A percentile compares a stretch with the other conserved stretches of the same genome.
Evolutionary conservation across 441 rosid species (phyloP).

Genomic region (Rhodomyrtus psidioides): DNA sequence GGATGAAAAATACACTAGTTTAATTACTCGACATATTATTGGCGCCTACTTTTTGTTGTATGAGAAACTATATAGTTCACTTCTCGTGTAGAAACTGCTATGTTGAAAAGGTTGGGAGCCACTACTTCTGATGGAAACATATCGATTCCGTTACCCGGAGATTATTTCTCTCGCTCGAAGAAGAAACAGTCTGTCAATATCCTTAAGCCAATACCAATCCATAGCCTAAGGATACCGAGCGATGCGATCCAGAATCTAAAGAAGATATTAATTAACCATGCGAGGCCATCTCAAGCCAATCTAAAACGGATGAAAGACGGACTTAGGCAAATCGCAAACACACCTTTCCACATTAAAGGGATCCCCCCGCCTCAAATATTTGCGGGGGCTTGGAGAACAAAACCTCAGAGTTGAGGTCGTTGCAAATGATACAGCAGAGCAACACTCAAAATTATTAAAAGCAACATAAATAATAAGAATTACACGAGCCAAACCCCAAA

Average conservation of each 20-base stretch:
- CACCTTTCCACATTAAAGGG: not conserved
- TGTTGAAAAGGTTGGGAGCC: not conserved
- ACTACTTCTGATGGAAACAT: not conserved
- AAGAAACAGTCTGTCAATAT: not conserved
- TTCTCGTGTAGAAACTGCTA: not conserved
- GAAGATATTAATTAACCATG: not conserved
- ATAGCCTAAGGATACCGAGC: not conserved
- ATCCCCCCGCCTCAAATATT: not conserved
- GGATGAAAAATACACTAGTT: not conserved
- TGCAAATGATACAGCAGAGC: not conserved
- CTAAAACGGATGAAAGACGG: not conserved
- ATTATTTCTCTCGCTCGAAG: not conserved
- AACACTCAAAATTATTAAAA: not conserved
- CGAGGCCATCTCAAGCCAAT: not conserved
- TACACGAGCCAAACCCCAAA: not conserved
- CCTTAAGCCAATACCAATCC: not conserved
- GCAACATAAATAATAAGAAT: not conserved
- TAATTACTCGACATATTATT: not conserved
- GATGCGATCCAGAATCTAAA: not conserved
- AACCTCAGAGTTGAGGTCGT: not conserved
- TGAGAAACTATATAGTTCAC: not conserved
- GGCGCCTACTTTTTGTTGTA: not conserved
- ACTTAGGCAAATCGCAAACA: not conserved
- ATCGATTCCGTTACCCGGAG: not conserved
- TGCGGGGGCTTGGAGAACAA: not conserved